These are phyloP conservation scores for Xylariaceae sp. DNA, from an alignment of 2,329 filamentous ascomycete genomes.

Conservation along the genomic window DNA sequence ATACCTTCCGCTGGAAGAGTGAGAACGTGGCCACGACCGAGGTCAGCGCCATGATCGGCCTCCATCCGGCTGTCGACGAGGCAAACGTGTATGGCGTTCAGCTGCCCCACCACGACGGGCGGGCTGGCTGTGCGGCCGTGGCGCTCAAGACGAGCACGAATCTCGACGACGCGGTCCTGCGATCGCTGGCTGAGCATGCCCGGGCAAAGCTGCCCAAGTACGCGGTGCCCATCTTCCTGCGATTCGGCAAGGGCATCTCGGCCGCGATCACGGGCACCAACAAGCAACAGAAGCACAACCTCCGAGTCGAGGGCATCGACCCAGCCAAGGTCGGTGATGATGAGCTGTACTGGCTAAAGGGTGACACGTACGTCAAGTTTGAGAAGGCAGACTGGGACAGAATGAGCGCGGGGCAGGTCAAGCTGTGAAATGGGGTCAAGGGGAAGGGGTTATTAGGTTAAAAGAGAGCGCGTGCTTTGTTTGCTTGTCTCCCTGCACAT, in stretches of 20 bases:
- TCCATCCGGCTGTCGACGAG: slow-evolving; percentile 62
- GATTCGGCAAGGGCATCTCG: slow-evolving; percentile 52
- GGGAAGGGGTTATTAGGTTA: too few species aligned
- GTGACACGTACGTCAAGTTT: slow-evolving; percentile 64
- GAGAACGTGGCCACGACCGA: slow-evolving; percentile 81
- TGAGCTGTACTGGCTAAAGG: slow-evolving; percentile 59
- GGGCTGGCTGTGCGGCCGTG: slow-evolving; percentile 75
- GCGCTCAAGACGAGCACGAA: slow-evolving; percentile 46
- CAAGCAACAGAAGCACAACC: slow-evolving; percentile 76
- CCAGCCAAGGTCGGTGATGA: slow-evolving; percentile 49
- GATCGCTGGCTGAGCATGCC: slow-evolving; percentile 57
- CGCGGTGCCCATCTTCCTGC: slow-evolving; percentile 72
- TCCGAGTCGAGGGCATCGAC: slow-evolving; percentile 71
- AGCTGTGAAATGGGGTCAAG: slow-evolving; percentile 52
- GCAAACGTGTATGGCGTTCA: slow-evolving; percentile 83
- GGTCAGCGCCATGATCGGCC: slow-evolving; percentile 68
- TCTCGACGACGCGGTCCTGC: slow-evolving; percentile 42
- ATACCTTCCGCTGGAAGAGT: slow-evolving; percentile 76
- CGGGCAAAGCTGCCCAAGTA: slow-evolving; percentile 59
- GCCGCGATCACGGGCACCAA: slow-evolving; percentile 74
- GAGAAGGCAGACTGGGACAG: slow-evolving; percentile 60
- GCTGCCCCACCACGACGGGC: slow-evolving; percentile 74
- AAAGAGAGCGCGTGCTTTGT: too few species aligned
- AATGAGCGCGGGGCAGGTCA: slow-evolving; percentile 63
- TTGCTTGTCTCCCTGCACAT: too few species aligned